A percentile compares a stretch with the other conserved stretches of the same genome.
Conservation (phyloP, 805 yeast genomes). For the Candida fluviatilis region DNA sequence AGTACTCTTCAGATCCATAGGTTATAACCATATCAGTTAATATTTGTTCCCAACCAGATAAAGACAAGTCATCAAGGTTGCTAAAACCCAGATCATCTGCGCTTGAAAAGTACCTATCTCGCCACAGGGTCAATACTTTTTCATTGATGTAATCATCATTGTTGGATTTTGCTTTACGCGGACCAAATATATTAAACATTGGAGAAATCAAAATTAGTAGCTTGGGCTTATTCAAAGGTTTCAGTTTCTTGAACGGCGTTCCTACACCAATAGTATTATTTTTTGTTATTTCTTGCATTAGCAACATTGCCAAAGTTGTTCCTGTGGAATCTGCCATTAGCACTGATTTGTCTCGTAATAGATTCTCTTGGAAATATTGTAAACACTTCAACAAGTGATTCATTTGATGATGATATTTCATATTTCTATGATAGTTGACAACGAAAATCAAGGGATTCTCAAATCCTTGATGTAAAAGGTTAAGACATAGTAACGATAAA, state of each 20-base stretch:
- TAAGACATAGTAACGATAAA: conserved; percentile 34
- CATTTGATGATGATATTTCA: conserved; percentile 15
- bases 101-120: not conserved
- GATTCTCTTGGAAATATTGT: conserved; percentile 1
- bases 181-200: conserved; percentile 2
- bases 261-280: too few species aligned
- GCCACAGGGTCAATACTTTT: not conserved
- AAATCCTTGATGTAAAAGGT: conserved; percentile 47
- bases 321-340: conserved; percentile 49
- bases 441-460: conserved; percentile 42
- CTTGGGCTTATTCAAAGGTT: conserved; percentile 17
- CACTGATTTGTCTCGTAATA: conserved; percentile 15
- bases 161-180: not conserved
- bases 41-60: not conserved
- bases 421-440: conserved; percentile 9
- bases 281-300: conserved; percentile 13
- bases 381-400: conserved; percentile 17
- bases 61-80: not conserved
- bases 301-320: conserved; percentile 36
- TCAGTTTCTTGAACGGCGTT: not conserved
- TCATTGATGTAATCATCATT: conserved; percentile 3
- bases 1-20: conserved; percentile 42
- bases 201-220: conserved; percentile 32
- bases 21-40: conserved; percentile 34
- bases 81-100: not conserved